Percentiles rank a stretch among this genome's conserved stretches.
Evolutionary conservation across 768 basidiomycete genomes (phyloP).

Genomic region (Mycena indigotica): DNA sequence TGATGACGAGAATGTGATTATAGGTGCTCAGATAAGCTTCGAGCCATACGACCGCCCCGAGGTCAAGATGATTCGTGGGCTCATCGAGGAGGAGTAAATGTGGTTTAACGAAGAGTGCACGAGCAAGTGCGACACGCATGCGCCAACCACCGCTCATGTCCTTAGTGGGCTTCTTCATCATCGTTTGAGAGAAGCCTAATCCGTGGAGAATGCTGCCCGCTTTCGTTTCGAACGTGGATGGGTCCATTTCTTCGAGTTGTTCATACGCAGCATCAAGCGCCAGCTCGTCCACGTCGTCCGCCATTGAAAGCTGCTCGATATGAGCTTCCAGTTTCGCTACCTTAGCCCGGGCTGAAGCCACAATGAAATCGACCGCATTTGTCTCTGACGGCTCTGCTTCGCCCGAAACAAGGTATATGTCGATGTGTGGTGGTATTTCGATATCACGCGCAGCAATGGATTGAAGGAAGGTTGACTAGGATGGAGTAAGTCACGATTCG

Average conservation of each 20-base stretch:
- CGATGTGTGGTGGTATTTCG: constrained; percentile 91
- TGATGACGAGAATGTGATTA: constrained; percentile 97
- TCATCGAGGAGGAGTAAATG: constrained; percentile 94
- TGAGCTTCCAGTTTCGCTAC: constrained; percentile 90
- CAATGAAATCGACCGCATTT: constrained; percentile 97
- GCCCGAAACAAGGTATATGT: constrained; percentile 95
- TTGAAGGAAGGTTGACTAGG: constrained; percentile 91
- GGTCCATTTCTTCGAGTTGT: constrained; percentile 96
- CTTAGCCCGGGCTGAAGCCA: constrained; percentile 89
- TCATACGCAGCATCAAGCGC: constrained; percentile 91
- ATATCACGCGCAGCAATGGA: constrained; percentile 96
- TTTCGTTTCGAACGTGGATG: constrained; percentile 92
- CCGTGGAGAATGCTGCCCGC: constrained; percentile 96
- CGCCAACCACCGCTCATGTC: constrained; percentile 99
- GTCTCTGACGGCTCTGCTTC: constrained; percentile 95
- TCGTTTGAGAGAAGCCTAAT: constrained; percentile 84
- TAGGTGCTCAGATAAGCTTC: constrained; percentile 98
- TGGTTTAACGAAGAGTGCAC: constrained; percentile 95
- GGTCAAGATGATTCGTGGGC: constrained; percentile 90
- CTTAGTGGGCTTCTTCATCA: constrained; percentile 97
- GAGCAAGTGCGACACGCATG: constrained; percentile 96
- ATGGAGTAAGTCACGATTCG: constrained; percentile 1
- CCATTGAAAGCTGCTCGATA: constrained; percentile 91
- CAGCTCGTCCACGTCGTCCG: constrained; percentile 84
- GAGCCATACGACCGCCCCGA: constrained; percentile 98